These are phyloP conservation scores for Fusarium sp. DNA, from an alignment of 2,329 filamentous ascomycete species.

Conservation along the genomic window DNA sequence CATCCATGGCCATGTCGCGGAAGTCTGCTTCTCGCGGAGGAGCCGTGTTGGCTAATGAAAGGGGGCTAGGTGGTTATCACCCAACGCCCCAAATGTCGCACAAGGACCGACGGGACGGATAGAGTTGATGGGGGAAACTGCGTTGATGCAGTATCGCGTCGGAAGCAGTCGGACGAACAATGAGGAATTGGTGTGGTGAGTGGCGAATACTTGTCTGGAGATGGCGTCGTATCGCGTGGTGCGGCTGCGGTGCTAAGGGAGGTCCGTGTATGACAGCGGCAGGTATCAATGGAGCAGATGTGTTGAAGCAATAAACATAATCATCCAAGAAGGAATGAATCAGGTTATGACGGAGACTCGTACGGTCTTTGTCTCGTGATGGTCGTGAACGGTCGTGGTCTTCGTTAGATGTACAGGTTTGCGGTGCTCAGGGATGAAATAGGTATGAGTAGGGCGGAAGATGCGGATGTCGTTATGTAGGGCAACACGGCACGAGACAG, in stretches of 20 bases:
- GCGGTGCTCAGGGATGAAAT: slow-evolving; percentile 1
- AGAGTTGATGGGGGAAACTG: slow-evolving; percentile 2
- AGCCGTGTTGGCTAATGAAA: slow-evolving; percentile 45
- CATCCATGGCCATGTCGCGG: slow-evolving; percentile 63
- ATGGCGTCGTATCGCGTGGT: slow-evolving; percentile 27
- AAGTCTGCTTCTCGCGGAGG: slow-evolving; percentile 44
- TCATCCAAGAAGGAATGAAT: not conserved
- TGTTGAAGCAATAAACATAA: slow-evolving; percentile 14
- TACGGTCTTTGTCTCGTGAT: slow-evolving; percentile 35
- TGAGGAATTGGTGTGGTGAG: not conserved
- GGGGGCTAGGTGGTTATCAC: slow-evolving; percentile 48
- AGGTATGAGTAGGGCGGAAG: not conserved
- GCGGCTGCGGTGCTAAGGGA: slow-evolving; percentile 6
- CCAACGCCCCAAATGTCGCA: slow-evolving; percentile 44
- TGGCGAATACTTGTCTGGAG: slow-evolving; percentile 32
- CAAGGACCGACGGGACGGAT: slow-evolving; percentile 8
- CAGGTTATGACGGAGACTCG: slow-evolving; percentile 17
- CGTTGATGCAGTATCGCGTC: slow-evolving; percentile 14
- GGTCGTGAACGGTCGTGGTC: slow-evolving; percentile 37
- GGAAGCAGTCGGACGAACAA: slow-evolving; percentile 5
- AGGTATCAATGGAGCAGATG: slow-evolving; percentile 10
- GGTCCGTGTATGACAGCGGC: slow-evolving; percentile 17
- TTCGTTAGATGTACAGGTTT: slow-evolving; percentile 33
- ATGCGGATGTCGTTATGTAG: not conserved
- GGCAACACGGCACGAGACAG: slow-evolving; percentile 3